Evolutionary conservation across 192 early-diverging fungal species (phyloP), one percentile per base, ranked within the genome.

Genomic region (Geranomyces michiganensis): DNA sequence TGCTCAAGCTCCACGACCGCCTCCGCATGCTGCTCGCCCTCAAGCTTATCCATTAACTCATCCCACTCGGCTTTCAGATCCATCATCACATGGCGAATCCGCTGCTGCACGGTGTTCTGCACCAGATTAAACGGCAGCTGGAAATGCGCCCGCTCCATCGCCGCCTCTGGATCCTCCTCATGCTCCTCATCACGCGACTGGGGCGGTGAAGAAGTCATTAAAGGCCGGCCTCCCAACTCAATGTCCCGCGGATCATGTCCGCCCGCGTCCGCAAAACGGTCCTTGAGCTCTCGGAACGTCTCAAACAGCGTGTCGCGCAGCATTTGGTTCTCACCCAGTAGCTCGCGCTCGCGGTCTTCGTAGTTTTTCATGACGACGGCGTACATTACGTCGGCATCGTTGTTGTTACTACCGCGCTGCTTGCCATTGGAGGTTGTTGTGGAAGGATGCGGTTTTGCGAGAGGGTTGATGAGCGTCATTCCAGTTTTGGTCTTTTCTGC

Each of bases 301-400:
- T 64, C 59, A 59, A 63, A 74, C 27, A 83, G 72, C 19, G 69
- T 56, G 14, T 69, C n/a, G 31, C 82, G 67, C 56, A 84, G 56
- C 21, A 30, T 56, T 31, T 70, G 59, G 64, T 84, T 84, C 45
- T 84, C 82, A 1, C 33, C 36, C 45, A 84, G 8, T 13, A 83
- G 36, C 41, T 79, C 75, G 55, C 73, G 49, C 44, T 84, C 81
- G 6, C 82, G 76, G 22, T 82, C 79, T 66, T 86, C 84, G 60
- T 75, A 74, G 55, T 63, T 76, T 10, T 41, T 32, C 41, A 81
- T 65, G 0, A 81, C 76, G n/a, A 76, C 51, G 12, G 48, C 59
- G 65, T 78, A 78, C 63, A 81, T 71, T 12, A 63, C 62, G 12
- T 71, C 76, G 15, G 75, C 62, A 55, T 76, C 12, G 41, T 29